A percentile compares a stretch with the other conserved stretches of the same genome.
Conservation (phyloP, 257 asterid genomes). For the Fraxinus pennsylvanica region DNA sequence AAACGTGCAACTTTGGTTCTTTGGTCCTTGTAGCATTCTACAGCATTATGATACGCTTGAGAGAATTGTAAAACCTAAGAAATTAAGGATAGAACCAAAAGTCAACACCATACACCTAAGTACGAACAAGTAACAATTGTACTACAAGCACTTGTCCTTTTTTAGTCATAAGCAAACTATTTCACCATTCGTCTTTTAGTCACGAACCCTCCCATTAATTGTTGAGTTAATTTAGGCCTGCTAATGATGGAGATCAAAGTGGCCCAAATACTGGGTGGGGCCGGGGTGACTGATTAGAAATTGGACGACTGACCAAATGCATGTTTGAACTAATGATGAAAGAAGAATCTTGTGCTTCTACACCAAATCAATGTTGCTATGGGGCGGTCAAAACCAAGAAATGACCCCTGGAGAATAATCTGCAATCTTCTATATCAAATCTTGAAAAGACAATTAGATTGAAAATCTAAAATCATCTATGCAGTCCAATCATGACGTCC, state of each 20-base stretch:
- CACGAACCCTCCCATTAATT: not conserved
- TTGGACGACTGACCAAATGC: not conserved
- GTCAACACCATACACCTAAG: slow-evolving; percentile 24
- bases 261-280: not conserved
- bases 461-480: not conserved
- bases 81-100: slow-evolving; percentile 21
- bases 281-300: not conserved
- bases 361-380: not conserved
- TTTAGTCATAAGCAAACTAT: slow-evolving; percentile 16
- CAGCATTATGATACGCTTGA: slow-evolving; percentile 68
- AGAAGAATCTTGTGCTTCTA: slow-evolving; percentile 9
- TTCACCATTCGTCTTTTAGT: not conserved
- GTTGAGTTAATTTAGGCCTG: not conserved
- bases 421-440: not conserved
- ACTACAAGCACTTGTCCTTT: not conserved
- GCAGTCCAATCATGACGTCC: not conserved
- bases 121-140: slow-evolving; percentile 2
- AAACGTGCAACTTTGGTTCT: slow-evolving; percentile 79
- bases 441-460: not conserved
- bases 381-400: slow-evolving; percentile 3
- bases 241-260: not conserved
- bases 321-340: not conserved
- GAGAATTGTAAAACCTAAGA: slow-evolving; percentile 62
- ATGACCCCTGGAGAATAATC: not conserved
- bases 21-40: slow-evolving; percentile 85